These are phyloP conservation scores for Suillus bovinus DNA, from an alignment of 768 basidiomycete species.

Conservation along the genomic window DNA sequence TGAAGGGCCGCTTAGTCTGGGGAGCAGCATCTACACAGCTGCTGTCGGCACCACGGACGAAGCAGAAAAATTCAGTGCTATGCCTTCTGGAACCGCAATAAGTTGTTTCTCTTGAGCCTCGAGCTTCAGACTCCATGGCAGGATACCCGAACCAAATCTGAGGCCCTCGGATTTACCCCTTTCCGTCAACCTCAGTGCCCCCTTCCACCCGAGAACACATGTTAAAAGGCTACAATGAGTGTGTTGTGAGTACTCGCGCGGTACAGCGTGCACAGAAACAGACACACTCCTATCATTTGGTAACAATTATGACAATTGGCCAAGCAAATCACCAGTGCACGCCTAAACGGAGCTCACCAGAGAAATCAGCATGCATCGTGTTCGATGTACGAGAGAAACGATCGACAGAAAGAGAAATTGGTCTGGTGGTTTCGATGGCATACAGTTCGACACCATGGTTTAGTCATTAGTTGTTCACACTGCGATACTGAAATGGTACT, in stretches of 20 bases:
- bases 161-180: constrained; percentile 57
- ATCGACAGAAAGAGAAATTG: background rate
- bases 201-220: background rate
- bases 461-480: background rate
- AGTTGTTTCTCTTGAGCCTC: constrained; percentile 40
- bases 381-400: background rate
- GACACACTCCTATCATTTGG: background rate
- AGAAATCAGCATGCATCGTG: background rate
- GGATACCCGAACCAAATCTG: constrained; percentile 49
- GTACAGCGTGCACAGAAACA: background rate
- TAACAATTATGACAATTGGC: background rate
- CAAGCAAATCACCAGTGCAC: background rate
- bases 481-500: background rate
- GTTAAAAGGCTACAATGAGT: background rate
- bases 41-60: constrained; percentile 58
- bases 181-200: constrained; percentile 58
- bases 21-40: background rate
- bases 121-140: constrained; percentile 33
- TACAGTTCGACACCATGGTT: background rate
- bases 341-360: background rate
- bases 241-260: background rate
- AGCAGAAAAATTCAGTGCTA: constrained; percentile 36
- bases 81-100: constrained; percentile 41
- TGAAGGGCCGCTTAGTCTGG: background rate
- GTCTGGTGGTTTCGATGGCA: background rate